Evolutionary conservation across 352 stramenopile species (phyloP), one percentile per base, ranked within the genome.

Genomic region (Elongisporangium prolatum): DNA sequence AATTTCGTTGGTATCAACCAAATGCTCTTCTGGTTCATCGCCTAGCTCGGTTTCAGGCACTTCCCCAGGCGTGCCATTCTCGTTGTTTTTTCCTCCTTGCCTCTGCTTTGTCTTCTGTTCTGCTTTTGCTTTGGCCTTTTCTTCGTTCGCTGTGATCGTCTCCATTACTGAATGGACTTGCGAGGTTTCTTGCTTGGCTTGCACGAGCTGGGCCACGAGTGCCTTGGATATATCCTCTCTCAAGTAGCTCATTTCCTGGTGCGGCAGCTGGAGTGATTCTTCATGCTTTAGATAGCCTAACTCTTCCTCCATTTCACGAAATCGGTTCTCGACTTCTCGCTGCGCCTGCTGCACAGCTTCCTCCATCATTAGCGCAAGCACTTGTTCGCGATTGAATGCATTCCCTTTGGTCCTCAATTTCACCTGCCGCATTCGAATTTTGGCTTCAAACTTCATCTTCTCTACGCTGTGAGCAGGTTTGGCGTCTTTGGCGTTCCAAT

Each of bases 391-490:
- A 44, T 60, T 79, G 54, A 96, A 83, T 21, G 66, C 60, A 21
- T 93, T 84, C 4, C 88, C 89, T 52, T 93, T 92, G 2, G 91
- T 92, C 14, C 90, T 79, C 20, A 97, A 65, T 65, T 96, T 96
- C 17, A 93, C 89, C 66, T 98, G 92, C 24, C 90, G 88, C 81
- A 97, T 97, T 21, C 92, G 85, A 28, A 98, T 91, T 65, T 95
- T 97, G 2, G 90, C 89, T 59, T 98, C 90, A 59, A 96, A 97
- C 56, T 97, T 97, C 85, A 97, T 96, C 71, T 95, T 94, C 60
- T 89, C 87, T 11, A 96, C 74, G 25, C 69, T 44, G 34, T 44
- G 34, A 3, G 70, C 84, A 9, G 77, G 73, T 54, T 88, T 86
- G 9, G 65, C 71, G 21, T 97, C 88, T 56, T 86, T 88, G 34